Evolutionary conservation across 2,329 filamentous ascomycete genomes (phyloP).

Genomic region (Rosellinia necatrix): DNA sequence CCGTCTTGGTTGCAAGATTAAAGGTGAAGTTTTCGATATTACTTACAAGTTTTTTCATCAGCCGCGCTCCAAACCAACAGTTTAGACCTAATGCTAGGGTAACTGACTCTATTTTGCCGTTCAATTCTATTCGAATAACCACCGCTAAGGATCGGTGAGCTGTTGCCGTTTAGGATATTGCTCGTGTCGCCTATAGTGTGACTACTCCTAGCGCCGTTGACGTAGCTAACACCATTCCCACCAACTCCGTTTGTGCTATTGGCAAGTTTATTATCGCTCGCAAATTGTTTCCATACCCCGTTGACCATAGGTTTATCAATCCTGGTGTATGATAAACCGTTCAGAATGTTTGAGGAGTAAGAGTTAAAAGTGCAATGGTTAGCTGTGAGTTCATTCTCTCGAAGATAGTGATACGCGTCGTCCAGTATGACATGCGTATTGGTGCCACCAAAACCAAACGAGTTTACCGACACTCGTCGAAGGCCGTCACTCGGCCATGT

Average conservation of each 20-base stretch:
- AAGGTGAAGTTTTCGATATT: not conserved
- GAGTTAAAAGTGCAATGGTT: conserved; percentile 27
- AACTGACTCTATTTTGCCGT: not conserved
- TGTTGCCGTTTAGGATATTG: conserved; percentile 34
- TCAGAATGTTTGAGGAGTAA: conserved; percentile 1
- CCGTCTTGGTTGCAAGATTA: not conserved
- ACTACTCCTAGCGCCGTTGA: not conserved
- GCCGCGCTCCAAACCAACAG: conserved; percentile 40
- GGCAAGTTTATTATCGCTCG: not conserved
- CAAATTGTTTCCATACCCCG: not conserved
- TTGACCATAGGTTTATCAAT: not conserved
- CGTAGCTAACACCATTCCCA: not conserved
- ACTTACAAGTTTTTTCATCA: conserved; percentile 35
- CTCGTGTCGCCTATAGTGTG: conserved; percentile 6
- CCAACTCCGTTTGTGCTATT: not conserved
- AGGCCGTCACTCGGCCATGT: conserved; percentile 42
- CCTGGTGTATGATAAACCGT: not conserved
- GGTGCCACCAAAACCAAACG: conserved; percentile 38
- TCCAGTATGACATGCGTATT: conserved; percentile 37
- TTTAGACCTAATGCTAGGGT: not conserved
- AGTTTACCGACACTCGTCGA: conserved; percentile 40
- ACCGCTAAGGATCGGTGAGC: not conserved
- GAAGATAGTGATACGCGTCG: conserved; percentile 34
- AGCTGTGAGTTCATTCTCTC: conserved; percentile 20
- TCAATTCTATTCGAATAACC: not conserved